Conservation (phyloP, 2,329 filamentous ascomycete species). For the Aureobasidium sp. region DNA sequence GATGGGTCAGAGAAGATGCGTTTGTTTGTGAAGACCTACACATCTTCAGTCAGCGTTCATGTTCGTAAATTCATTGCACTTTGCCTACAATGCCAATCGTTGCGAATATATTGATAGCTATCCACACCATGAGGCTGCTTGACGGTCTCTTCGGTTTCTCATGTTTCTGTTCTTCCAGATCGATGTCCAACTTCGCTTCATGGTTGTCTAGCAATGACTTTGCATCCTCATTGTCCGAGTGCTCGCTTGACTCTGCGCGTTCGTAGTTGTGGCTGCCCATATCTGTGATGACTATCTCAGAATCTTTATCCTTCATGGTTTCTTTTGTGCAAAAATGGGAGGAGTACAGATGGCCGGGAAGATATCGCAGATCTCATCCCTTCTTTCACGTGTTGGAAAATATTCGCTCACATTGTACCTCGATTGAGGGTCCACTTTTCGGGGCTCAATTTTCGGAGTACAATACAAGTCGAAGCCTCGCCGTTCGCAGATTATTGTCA, state of each 20-base stretch:
- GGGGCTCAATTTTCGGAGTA: neutral
- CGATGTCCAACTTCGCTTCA: neutral
- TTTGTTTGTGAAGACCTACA: constrained; percentile 14
- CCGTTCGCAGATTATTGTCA: neutral
- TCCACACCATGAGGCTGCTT: constrained; percentile 11
- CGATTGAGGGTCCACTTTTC: neutral
- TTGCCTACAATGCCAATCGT: constrained; percentile 14
- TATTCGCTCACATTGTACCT: neutral
- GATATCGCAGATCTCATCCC: neutral
- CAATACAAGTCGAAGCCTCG: neutral
- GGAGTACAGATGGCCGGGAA: neutral
- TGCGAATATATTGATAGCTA: constrained; percentile 13
- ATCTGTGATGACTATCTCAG: neutral
- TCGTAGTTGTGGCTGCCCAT: neutral
- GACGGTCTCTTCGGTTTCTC: neutral
- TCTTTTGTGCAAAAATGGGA: neutral
- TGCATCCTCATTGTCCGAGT: neutral
- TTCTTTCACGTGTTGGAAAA: neutral
- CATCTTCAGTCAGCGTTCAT: neutral
- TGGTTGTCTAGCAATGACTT: neutral
- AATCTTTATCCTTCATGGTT: neutral
- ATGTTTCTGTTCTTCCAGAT: neutral
- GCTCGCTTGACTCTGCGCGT: neutral
- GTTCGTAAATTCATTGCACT: too few relatives aligned
- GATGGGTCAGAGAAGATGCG: constrained; percentile 13